Base-by-base conservation (phyloP, 495 filamentous ascomycete genomes). In the Sordaria brevicollis region DNA sequence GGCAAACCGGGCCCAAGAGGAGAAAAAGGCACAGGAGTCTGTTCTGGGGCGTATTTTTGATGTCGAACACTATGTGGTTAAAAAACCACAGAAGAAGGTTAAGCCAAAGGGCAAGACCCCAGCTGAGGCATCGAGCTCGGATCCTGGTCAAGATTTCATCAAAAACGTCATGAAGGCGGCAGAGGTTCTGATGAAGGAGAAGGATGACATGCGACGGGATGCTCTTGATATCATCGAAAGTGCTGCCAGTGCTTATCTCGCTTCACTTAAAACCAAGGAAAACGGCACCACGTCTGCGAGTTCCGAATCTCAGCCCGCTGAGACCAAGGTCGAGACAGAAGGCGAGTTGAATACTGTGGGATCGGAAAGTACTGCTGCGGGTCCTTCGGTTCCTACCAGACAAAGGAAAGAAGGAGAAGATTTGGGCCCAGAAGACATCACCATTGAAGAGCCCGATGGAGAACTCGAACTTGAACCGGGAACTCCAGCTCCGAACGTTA, bases 21-120 rank as follows among this genome's bases (percentile, higher is more conserved):
- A 86, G 71, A 81, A 78, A 54, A 83, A 82, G 67, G 79, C 76
- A 11, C 87, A 89, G 70, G 87, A 90, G 66, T 75, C 80, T 0
- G 83, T 88, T 0, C 73, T 90, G 35, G 84, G 81, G 17, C 79
- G 77, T 34, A 85, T 90, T 5, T 85, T 90, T 57, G 84, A 82
- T 35, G 70, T 88, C 3, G 82, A 86, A 43, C 71, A 71, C 17
- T 76, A 35, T 34, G 74, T 75, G 1, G 71, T 71, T 10, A 79
- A 78, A 67, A 78, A 74, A 57, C 43, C 70, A 0, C 70, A 67
- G 21, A 68, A 74, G 69, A 62, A 77, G 69, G 35, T 69, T 25
- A 71, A 74, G 37, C 70, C 81, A 29, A 74, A 75, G 69, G 76
- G 80, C 57, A 78, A 78, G 57, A 68, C 72, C 1, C 65, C 41